Conservation (phyloP, 2,329 filamentous ascomycete species). For the Dryadomyces quercus-mongolicae region DNA sequence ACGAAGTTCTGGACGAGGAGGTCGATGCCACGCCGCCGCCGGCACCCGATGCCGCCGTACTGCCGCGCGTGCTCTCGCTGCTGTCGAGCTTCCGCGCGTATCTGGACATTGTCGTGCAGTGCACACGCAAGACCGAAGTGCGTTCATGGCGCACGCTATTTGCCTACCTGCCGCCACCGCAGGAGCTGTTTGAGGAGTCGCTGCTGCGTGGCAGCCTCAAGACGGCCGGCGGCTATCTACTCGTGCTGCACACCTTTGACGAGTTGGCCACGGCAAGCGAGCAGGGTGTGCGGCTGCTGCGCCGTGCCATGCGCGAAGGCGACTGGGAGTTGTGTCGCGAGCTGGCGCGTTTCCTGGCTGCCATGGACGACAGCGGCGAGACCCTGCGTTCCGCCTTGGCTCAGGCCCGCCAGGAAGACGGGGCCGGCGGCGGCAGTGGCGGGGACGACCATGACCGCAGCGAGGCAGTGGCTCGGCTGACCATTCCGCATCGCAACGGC, state of each 20-base stretch:
- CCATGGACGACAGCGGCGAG: constrained; percentile 75
- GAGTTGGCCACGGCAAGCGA: constrained; percentile 58
- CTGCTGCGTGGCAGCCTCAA: constrained; percentile 76
- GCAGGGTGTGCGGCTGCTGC: constrained; percentile 70
- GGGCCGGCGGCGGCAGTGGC: constrained; percentile 14
- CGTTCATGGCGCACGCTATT: constrained; percentile 93
- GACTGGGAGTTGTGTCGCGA: constrained; percentile 97
- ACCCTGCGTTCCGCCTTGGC: constrained; percentile 64
- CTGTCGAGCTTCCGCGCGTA: constrained; percentile 71
- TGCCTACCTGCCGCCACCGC: constrained; percentile 76
- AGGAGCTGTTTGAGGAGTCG: constrained; percentile 88
- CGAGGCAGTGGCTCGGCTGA: constrained; percentile 13
- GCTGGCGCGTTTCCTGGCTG: constrained; percentile 85
- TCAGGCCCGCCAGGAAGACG: constrained; percentile 26
- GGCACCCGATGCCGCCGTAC: constrained; percentile 47
- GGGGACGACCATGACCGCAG: neutral
- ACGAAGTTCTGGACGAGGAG: constrained; percentile 89
- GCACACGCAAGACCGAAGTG: constrained; percentile 92
- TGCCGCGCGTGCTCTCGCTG: constrained; percentile 52
- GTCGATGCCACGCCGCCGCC: constrained; percentile 55
- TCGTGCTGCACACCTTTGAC: constrained; percentile 77
- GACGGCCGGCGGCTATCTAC: constrained; percentile 90
- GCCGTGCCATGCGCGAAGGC: constrained; percentile 66
- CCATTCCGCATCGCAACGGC: constrained; percentile 15
- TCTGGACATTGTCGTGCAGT: constrained; percentile 90